Base-by-base conservation (phyloP, 768 basidiomycete species). In the Serendipita sp. region DNA sequence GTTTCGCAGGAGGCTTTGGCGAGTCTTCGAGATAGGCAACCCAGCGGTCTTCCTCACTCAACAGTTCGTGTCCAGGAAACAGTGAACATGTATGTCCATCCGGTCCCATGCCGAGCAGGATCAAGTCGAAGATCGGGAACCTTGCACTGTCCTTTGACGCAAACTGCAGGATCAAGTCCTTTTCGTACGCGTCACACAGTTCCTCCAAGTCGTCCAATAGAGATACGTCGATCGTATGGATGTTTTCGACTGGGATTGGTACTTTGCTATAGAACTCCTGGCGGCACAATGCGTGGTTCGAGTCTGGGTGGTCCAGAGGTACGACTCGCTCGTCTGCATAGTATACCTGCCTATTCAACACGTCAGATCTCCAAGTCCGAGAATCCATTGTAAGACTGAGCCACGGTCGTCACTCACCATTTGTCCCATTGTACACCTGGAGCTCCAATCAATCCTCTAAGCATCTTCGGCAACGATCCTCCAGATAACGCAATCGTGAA, bases 11-110 rank as follows among this genome's bases (percentile, higher is more conserved):
- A 0, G 91, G 91, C 75, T 99, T 98, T 28, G 96, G 96, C 44
- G 88, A 88, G 76, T 98, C 91, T 18, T 89, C 85, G 70, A 99
- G 78, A 74, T 84, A 88, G 1, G 94, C 95, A 28, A 99, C 89
- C 96, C 96, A 99, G 66, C 90, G 83, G 73, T 91, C 91, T 60
- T 79, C 82, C 76, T 96, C 95, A n/a, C 76, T 67, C 44, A 97
- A 81, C 28, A 76, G 74, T 44, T 74, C 76, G 72, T 98, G 95
- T n/a, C 81, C 88, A 7, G 96, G 96, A 83, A 99, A 99, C 69
- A 99, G 85, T 4, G 90, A 93, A 67, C 88, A 92, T 46, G 95
- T 98, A 78, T 99, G 96, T n/a, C 95, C 95, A 73, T 97, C 96
- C 3, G 89, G 90, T 35, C 96, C 96, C 82, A 94, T 85, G 58